Base-by-base conservation (phyloP, 225 moss, liverwort and hornwort genomes). In the Bryum argenteum region DNA sequence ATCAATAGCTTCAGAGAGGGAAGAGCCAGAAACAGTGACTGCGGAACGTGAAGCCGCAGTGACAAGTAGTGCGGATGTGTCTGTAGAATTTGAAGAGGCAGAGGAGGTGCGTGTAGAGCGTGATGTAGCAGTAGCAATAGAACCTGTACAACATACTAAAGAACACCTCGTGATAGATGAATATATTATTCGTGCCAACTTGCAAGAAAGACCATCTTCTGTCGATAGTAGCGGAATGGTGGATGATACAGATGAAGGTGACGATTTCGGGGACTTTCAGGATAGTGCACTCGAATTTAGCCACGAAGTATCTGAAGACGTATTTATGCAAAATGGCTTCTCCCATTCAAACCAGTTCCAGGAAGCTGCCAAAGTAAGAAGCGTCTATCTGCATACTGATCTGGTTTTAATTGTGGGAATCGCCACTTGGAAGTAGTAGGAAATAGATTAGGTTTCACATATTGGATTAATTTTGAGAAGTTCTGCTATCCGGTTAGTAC, bases 201-300 rank as follows among this genome's bases (percentile, higher is more conserved):
- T 18, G 9, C 82, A 63, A 48, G 77, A 67, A 63, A 58, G 11
- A 38, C 10, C 45, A 60, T 37, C 33, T 33, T 33, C 65, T 16
- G 66, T 62, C 69, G 38, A n/a, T 2, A 54, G 43, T 18, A 58
- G 45, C 54, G 71, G 67, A 52, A 65, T 58, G 37, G 54, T 26
- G 40, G 54, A 66, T 66, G 65, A 70, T 41, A 66, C 77, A 67
- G 59, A 58, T 37, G 69, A 59, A 40, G 47, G 24, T 67, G 80
- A 78, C 47, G 75, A 63, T 55, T 75, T 69, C 24, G 72, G 75
- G 21, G 72, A 66, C 54, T 82, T 80, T 45, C 86, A 86, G 71
- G 83, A 78, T 61, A 57, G 54, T 50, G 52, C 75, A 69, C 54
- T 75, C 43, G 75, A 81, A 28, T 43, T 23, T 56, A 58, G 43